Base-by-base conservation (phyloP, 1,139 yeast species). In the Eremothecium sinecaudum region DNA sequence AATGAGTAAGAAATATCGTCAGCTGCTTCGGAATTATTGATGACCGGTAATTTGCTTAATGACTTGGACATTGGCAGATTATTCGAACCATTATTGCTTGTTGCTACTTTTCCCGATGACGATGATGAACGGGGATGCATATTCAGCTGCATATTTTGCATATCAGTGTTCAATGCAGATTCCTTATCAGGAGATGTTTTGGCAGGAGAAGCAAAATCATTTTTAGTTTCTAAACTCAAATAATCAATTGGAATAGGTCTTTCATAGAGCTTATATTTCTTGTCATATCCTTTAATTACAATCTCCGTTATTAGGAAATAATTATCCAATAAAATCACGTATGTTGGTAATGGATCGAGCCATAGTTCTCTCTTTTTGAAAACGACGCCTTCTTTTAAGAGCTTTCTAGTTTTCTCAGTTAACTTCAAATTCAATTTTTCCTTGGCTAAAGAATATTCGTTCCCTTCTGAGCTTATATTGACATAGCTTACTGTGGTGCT, bases 321-420 rank as follows among this genome's bases (percentile, higher is more conserved):
- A 48, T 84, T 81, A 51, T 84, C 94, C 36, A 84, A 61, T 24
- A 83, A 58, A 17, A 83, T 73, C 23, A 81, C 48, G 46, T 75
- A 80, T 12, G 51, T 48, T 1, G 66, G 65, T 42, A 56, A 64
- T 34, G 71, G 65, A 37, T 66, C 76, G 37, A 70, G 65, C 65
- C 67, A 76, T 61, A 64, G 60, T 35, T 75, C 82, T 23, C 86
- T 78, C 44, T 77, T 74, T 37, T 82, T 64, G 4, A 64, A 51
- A 16, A 79, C 68, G 31, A 71, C 73, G 1, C 90, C 92, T 15
- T 79, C 63, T 45, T 66, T 65, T 24, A 79, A 53, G 26, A 83
- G 62, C 43, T 62, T 68, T 41, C 94, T 64, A 35, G 71, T 67
- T 8, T 68, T 64, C 13, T 79, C 76, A 2, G 62, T 62, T 23